These are phyloP conservation scores for Termitomyces sp. DNA, from an alignment of 768 basidiomycete genomes.

Conservation along the genomic window DNA sequence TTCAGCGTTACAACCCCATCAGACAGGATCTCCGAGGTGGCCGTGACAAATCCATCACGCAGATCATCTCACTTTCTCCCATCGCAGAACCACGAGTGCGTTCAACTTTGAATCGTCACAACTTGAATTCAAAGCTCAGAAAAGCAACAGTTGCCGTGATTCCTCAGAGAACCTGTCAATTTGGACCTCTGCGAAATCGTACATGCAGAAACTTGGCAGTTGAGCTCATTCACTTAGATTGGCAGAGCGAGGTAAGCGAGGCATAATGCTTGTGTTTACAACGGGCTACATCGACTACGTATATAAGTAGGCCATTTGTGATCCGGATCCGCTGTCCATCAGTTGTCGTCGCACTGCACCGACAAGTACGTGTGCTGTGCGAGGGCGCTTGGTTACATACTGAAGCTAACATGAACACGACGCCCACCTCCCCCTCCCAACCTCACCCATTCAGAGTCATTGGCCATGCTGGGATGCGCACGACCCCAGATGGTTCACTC, in stretches of 20 bases:
- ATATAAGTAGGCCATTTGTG: background rate
- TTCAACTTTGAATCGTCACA: background rate
- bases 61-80: background rate
- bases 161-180: background rate
- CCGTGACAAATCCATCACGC: background rate
- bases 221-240: background rate
- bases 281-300: background rate
- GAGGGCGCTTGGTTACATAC: background rate
- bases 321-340: constrained; percentile 13
- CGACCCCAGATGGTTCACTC: constrained; percentile 69
- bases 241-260: background rate
- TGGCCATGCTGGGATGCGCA: constrained; percentile 69
- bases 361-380: background rate
- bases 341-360: constrained; percentile 1
- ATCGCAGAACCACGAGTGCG: background rate
- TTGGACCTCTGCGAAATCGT: background rate
- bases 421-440: background rate
- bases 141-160: too few relatives aligned
- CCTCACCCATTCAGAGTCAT: constrained; percentile 51
- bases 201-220: background rate
- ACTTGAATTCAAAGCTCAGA: background rate
- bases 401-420: background rate
- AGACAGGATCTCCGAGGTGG: background rate
- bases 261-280: background rate
- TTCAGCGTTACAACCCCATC: too few relatives aligned